Base-by-base conservation (phyloP, 2,329 filamentous ascomycete genomes). In the Lecanicillium sp. region DNA sequence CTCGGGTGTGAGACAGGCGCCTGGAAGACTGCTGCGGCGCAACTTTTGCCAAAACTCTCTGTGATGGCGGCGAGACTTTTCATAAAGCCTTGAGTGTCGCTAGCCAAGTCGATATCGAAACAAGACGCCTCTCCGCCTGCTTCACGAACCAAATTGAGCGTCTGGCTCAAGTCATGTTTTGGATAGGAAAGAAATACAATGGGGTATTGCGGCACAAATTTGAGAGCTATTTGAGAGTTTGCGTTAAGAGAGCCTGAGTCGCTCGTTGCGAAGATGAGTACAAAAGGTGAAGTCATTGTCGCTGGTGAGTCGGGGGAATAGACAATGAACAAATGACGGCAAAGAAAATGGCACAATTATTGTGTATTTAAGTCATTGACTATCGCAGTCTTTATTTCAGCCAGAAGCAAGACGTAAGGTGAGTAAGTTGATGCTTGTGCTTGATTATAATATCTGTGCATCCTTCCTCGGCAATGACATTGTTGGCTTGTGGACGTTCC, bases 11-110 rank as follows among this genome's bases (percentile, higher is more conserved):
- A 15, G 18, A 13, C n/a, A n/a, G 25, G 20, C 5, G 32, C 25
- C 13, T 38, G 35, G 29, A 34, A 38, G 35, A 42, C 29, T 27
- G 40, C 40, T 8, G 35, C 40, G 2, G 40, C 40, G 25, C 31
- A 38, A 14, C 34, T 30, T 27, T 32, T 29, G 25, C 35, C 40
- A 15, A 34, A 19, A 3, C 38, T 30, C 3, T 35, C 35, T 7
- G 14, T 3, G 8, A 28, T 30, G 12, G 18, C 12, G 18, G 25
- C 14, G n/a, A 35, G 4, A 11, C 35, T 33, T 8, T 30, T 14
- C 7, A 19, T 17, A 19, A 38, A 5, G 11, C 18, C 33, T 4
- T 29, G 17, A 11, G 20, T 17, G 3, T 20, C n/a, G n/a, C n/a
- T 33, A 11, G 29, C 17, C 4, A 35, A 14, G n/a, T 42, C 40